Base-by-base conservation (phyloP, 805 yeast genomes). In the Candida hungchunana region DNA sequence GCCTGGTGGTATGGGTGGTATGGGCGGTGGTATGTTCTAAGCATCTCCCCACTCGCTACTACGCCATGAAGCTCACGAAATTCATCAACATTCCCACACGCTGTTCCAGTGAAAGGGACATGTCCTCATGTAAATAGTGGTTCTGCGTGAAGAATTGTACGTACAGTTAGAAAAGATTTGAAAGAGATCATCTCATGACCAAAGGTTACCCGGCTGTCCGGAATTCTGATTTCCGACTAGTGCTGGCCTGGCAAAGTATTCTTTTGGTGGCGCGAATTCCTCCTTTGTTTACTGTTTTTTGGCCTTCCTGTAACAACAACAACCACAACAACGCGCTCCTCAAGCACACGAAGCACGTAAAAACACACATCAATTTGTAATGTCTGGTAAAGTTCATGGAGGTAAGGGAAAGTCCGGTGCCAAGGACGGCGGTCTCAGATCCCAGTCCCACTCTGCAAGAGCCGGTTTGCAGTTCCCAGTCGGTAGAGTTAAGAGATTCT, bases 401-500 rank as follows among this genome's bases (percentile, higher is more conserved):
- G 97, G 97, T 59, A 90, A 89, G 68, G 97, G 97, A 51, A 89
- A 89, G 64, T 80, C 94, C 18, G 86, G 95, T 22, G 85, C 85
- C 60, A 82, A 81, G 62, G 83, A 73, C 40, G 77, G 76, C 32
- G 70, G 71, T 18, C 40, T 62, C 36, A 71, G 75, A 44, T 73
- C 90, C 16, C 89, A 83, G 52, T 84, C 96, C 11, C 95, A 89
- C 52, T 85, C 95, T 6, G 95, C 95, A 8, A 80, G 94, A 63
- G 96, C 96, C 18, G 96, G 96, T 18, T 69, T 88, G 60, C 93
- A 83, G 62, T 93, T 93, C 69, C 99, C 99, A 33, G 97, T 94
- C 25, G 99, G 99, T 42, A 87, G 99, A 81, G 88, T 93, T 53
- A 90, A 93, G 77, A 79, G 98, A 71, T 90, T 88, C 62, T 73